These are phyloP conservation scores for Exophiala sideris DNA, from an alignment of 2,329 filamentous ascomycete species.

Conservation along the genomic window DNA sequence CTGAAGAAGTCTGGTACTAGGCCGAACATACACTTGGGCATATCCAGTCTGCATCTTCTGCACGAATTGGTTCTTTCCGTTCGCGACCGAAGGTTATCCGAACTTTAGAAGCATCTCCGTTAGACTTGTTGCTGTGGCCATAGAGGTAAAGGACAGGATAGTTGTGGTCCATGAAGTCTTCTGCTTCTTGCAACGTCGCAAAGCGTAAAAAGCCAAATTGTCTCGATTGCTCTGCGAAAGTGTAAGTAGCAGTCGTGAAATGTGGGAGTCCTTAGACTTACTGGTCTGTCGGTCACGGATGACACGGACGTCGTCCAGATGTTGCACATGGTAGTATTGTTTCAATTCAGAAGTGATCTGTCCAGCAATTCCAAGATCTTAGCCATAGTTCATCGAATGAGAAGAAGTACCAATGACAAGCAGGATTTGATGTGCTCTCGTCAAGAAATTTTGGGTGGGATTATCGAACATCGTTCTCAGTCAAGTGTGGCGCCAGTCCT, in stretches of 20 bases:
- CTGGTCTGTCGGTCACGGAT: constrained; percentile 59
- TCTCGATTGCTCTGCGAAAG: constrained; percentile 49
- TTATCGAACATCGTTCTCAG: constrained; percentile 50
- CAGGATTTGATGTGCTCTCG: constrained; percentile 14
- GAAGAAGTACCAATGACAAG: constrained; percentile 14
- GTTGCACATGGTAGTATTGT: constrained; percentile 49
- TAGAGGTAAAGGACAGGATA: constrained; percentile 51
- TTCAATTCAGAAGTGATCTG: constrained; percentile 57
- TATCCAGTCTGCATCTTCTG: constrained; percentile 55
- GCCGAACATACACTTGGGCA: constrained; percentile 37
- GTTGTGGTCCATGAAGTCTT: constrained; percentile 52
- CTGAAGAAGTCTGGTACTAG: not conserved
- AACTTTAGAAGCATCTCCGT: constrained; percentile 43
- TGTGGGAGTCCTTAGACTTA: constrained; percentile 31
- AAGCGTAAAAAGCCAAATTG: constrained; percentile 58
- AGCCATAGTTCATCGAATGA: constrained; percentile 20
- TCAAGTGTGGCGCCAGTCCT: constrained; percentile 47
- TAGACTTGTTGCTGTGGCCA: constrained; percentile 36
- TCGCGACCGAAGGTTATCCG: constrained; percentile 55
- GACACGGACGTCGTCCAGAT: constrained; percentile 55
- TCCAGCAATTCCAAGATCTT: constrained; percentile 33
- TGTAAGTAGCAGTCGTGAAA: constrained; percentile 3
- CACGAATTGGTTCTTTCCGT: constrained; percentile 48
- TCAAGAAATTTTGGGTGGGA: constrained; percentile 30
- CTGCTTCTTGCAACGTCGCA: constrained; percentile 46